A percentile compares a stretch with the other conserved stretches of the same genome.
Conservation (phyloP, 257 asterid genomes). For the Solanum tarijense region DNA sequence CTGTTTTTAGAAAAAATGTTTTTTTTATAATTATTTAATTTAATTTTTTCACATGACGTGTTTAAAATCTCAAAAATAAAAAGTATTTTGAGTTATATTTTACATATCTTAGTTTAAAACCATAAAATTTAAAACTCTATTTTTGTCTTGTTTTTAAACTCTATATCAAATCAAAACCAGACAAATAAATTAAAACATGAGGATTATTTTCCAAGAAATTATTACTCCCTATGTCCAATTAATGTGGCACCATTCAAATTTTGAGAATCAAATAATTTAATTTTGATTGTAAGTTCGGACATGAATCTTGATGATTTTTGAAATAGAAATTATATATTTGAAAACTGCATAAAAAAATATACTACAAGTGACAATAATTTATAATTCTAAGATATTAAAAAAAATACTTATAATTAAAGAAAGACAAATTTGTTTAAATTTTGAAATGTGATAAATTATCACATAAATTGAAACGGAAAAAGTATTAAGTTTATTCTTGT, state of each 20-base stretch:
- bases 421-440: accelerated
- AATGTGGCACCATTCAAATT: neutral
- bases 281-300: neutral
- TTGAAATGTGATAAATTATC: neutral
- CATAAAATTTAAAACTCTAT: neutral
- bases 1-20: too few relatives aligned
- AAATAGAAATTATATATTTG: neutral
- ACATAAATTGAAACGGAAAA: neutral
- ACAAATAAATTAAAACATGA: neutral
- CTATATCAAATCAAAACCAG: neutral
- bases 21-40: neutral
- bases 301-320: neutral
- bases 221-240: neutral
- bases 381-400: too few relatives aligned
- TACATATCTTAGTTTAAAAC: neutral
- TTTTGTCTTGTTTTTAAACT: neutral
- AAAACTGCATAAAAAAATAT: too few relatives aligned
- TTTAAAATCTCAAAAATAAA: neutral
- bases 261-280: neutral
- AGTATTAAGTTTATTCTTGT: neutral
- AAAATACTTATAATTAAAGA: accelerated
- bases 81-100: neutral
- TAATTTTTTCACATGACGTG: neutral
- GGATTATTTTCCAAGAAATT: neutral
- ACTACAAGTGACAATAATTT: accelerated